Evolutionary conservation across 2,329 filamentous ascomycete genomes (phyloP).

Genomic region (Phyllosticta citrichinensis): DNA sequence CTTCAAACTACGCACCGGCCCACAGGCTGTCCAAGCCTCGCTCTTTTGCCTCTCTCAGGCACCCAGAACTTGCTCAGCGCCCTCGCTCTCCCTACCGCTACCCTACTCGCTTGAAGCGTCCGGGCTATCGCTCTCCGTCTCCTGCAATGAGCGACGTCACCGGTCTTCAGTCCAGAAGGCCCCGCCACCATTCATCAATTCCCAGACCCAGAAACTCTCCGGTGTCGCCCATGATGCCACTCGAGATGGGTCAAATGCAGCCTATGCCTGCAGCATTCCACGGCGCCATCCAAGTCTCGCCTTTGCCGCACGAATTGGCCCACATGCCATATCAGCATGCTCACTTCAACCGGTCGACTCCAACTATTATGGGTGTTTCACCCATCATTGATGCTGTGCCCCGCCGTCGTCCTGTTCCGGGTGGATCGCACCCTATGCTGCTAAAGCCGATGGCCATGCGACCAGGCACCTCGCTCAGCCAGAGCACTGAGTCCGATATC

Average conservation of each 20-base stretch:
- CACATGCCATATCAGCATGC: slow-evolving; percentile 3
- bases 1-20: slow-evolving; percentile 22
- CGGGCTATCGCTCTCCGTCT: slow-evolving; percentile 33
- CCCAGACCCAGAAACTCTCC: slow-evolving; percentile 16
- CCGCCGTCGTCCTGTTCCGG: slow-evolving; percentile 14
- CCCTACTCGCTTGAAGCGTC: slow-evolving; percentile 32
- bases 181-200: slow-evolving; percentile 11
- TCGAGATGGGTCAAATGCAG: slow-evolving; percentile 1
- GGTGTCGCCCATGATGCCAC: background rate
- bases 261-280: slow-evolving; percentile 1
- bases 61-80: slow-evolving; percentile 27
- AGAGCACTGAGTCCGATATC: slow-evolving; percentile 28
- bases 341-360: slow-evolving; percentile 2
- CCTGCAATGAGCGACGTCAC: slow-evolving; percentile 34
- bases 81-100: slow-evolving; percentile 32
- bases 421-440: slow-evolving; percentile 12
- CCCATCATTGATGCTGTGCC: background rate
- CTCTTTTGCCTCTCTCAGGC: slow-evolving; percentile 36
- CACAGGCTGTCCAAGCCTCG: slow-evolving; percentile 31
- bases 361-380: background rate
- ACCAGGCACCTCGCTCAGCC: slow-evolving; percentile 3
- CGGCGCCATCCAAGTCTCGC: background rate
- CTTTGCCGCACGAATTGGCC: slow-evolving; percentile 3
- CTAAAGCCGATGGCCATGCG: slow-evolving; percentile 14
- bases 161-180: slow-evolving; percentile 15